These are phyloP conservation scores for Phaeomoniella chlamydospora DNA, from an alignment of 2,329 filamentous ascomycete genomes.

Conservation along the genomic window DNA sequence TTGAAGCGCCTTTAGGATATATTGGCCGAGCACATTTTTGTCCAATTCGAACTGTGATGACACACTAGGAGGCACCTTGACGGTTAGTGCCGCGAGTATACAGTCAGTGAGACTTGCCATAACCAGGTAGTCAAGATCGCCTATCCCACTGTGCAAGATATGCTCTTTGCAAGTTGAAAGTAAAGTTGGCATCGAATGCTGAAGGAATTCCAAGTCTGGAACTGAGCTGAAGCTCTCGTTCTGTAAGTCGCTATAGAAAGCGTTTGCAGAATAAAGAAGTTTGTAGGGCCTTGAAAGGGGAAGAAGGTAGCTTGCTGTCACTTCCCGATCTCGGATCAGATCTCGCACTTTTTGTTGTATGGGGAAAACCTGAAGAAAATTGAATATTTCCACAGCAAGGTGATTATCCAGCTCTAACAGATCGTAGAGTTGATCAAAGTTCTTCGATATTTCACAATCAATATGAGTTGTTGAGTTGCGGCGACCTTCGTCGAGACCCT, in stretches of 20 bases:
- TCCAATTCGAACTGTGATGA: slow-evolving; percentile 18
- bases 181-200: slow-evolving; percentile 36
- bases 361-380: slow-evolving; percentile 57
- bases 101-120: slow-evolving; percentile 41
- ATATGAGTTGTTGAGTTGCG: slow-evolving; percentile 31
- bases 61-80: slow-evolving; percentile 20
- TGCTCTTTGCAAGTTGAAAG: slow-evolving; percentile 47
- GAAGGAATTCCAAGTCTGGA: slow-evolving; percentile 20
- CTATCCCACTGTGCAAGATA: slow-evolving; percentile 32
- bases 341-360: slow-evolving; percentile 48
- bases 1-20: slow-evolving; percentile 20
- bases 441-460: slow-evolving; percentile 64
- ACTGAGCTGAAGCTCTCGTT: slow-evolving; percentile 23
- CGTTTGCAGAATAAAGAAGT: slow-evolving; percentile 57
- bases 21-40: slow-evolving; percentile 18
- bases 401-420: slow-evolving; percentile 61
- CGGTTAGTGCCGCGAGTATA: slow-evolving; percentile 40
- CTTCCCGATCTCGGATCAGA: slow-evolving; percentile 39
- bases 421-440: slow-evolving; percentile 73
- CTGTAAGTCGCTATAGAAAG: slow-evolving; percentile 48
- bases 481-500: neutral
- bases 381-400: slow-evolving; percentile 55
- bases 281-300: slow-evolving; percentile 56
- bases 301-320: slow-evolving; percentile 49
- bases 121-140: slow-evolving; percentile 33